A percentile compares a stretch with the other conserved stretches of the same genome.
Conservation (phyloP, 1,284 basidiomycete genomes). For the Marasmius sp. region DNA sequence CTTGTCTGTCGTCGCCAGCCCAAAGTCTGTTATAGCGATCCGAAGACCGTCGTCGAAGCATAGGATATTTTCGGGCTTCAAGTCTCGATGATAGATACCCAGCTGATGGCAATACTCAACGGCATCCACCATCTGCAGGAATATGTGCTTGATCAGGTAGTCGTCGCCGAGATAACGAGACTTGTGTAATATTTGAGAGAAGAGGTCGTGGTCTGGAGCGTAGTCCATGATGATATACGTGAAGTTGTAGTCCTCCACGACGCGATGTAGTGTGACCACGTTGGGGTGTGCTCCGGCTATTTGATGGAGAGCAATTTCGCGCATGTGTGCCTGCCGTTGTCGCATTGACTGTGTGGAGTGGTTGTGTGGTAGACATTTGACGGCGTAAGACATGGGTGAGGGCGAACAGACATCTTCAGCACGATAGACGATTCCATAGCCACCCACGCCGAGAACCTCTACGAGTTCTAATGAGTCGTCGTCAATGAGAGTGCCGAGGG, state of each 20-base stretch:
- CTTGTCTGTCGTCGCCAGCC: constrained; percentile 90
- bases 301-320: constrained; percentile 84
- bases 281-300: constrained; percentile 85
- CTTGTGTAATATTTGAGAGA: constrained; percentile 80
- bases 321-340: constrained; percentile 74
- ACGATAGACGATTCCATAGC: constrained; percentile 95
- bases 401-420: constrained; percentile 67
- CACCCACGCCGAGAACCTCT: constrained; percentile 89
- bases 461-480: constrained; percentile 83
- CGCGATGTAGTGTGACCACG: constrained; percentile 88
- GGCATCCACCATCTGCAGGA: constrained; percentile 91
- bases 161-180: constrained; percentile 79
- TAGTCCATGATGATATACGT: constrained; percentile 77
- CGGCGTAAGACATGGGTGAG: constrained; percentile 71
- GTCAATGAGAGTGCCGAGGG: constrained; percentile 79
- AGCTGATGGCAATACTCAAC: constrained; percentile 87
- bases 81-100: constrained; percentile 94
- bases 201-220: constrained; percentile 89
- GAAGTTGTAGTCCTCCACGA: constrained; percentile 73
- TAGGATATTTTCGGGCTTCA: constrained; percentile 98
- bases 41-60: constrained; percentile 81
- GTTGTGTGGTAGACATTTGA: constrained; percentile 83
- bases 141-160: constrained; percentile 81
- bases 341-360: constrained; percentile 54
- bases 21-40: constrained; percentile 94